phyloP scores from a whole-genome alignment of 306 rosid genomes.

The Cicer pinnatifidum region DNA sequence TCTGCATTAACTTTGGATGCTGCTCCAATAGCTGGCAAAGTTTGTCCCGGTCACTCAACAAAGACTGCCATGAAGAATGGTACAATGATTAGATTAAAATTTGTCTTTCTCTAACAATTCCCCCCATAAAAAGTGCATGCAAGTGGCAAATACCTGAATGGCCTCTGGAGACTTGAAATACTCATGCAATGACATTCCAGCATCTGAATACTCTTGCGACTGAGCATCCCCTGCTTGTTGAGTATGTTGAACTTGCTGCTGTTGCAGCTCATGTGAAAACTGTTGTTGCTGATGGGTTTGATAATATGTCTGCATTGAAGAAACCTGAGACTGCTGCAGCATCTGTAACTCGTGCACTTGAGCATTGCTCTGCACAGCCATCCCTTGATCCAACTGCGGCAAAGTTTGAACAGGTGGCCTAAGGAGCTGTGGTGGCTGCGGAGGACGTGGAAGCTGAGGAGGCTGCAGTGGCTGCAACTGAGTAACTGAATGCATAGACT shows the following conservation, averaged over 20 bases:
- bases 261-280: conserved; percentile 56
- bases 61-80: conserved; percentile 69
- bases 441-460: conserved; percentile 95
- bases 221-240: conserved; percentile 59
- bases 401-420: conserved; percentile 83
- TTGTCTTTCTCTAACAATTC: background rate
- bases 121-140: background rate
- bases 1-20: conserved; percentile 96
- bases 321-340: conserved; percentile 76
- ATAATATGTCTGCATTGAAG: conserved; percentile 70
- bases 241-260: conserved; percentile 64
- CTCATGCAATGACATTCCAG: conserved; percentile 85
- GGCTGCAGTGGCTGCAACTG: conserved; percentile 98
- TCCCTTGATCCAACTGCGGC: conserved; percentile 75
- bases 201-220: conserved; percentile 66
- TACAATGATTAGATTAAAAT: conserved; percentile 28
- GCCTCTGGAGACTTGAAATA: conserved; percentile 96
- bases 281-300: conserved; percentile 51
- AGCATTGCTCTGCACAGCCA: conserved; percentile 59
- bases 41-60: conserved; percentile 85
- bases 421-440: conserved; percentile 92
- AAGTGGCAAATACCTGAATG: conserved; percentile 71
- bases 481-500: conserved; percentile 68
- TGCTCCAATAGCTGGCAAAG: conserved; percentile 98
- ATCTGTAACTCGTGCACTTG: conserved; percentile 69